These are phyloP conservation scores for Fusarium sp. DNA, from an alignment of 2,329 filamentous ascomycete genomes.

Conservation along the genomic window DNA sequence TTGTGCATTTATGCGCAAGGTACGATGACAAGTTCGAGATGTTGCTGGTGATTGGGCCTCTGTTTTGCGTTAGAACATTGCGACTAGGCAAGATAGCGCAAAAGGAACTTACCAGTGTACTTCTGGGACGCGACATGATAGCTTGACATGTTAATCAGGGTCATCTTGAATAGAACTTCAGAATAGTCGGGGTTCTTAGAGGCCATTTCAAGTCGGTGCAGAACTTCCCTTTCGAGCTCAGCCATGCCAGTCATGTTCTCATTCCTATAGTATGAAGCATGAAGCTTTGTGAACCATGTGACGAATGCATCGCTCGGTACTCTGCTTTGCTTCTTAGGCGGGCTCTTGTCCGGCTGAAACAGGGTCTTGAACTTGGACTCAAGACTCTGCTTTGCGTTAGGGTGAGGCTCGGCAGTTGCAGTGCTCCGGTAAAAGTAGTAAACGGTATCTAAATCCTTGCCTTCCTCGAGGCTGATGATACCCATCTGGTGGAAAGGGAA, in stretches of 20 bases:
- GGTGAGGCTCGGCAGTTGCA: slow-evolving; percentile 78
- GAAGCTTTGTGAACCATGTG: slow-evolving; percentile 86
- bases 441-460: slow-evolving; percentile 83
- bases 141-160: slow-evolving; percentile 86
- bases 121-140: slow-evolving; percentile 71
- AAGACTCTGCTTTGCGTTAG: slow-evolving; percentile 79
- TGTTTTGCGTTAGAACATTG: slow-evolving; percentile 39
- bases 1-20: slow-evolving; percentile 81
- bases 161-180: slow-evolving; percentile 78
- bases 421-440: slow-evolving; percentile 91
- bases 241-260: slow-evolving; percentile 78
- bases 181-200: slow-evolving; percentile 75
- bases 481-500: slow-evolving; percentile 90
- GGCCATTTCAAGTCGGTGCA: slow-evolving; percentile 79
- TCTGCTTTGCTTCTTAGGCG: slow-evolving; percentile 44
- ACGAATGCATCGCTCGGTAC: slow-evolving; percentile 71
- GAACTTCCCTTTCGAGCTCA: slow-evolving; percentile 86
- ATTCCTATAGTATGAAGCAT: slow-evolving; percentile 85
- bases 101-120: slow-evolving; percentile 49
- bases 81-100: background rate
- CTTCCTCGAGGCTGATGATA: slow-evolving; percentile 82
- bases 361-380: slow-evolving; percentile 77
- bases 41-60: slow-evolving; percentile 59
- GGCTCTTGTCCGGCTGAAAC: slow-evolving; percentile 51
- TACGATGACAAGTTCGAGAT: slow-evolving; percentile 68